A percentile compares a stretch with the other conserved stretches of the same genome.
Conservation (phyloP, 306 rosid genomes). For the Elaeagnus macrophylla region DNA sequence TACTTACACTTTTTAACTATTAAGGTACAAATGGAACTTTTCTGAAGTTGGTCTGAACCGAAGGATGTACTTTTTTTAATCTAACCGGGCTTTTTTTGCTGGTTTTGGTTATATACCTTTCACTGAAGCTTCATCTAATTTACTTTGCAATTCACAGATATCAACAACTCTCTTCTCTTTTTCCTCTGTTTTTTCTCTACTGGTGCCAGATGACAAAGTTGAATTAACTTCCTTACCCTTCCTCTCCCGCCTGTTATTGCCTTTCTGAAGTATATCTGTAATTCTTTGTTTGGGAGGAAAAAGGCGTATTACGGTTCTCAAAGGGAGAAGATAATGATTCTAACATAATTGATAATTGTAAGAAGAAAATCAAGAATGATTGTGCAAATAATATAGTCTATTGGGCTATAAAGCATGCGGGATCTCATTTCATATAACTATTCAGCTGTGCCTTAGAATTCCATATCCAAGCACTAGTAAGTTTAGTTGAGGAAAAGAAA, state of each 20-base stretch:
- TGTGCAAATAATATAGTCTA: not conserved
- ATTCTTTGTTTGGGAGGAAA: too few relatives aligned
- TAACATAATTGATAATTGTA: not conserved
- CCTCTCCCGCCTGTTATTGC: too few relatives aligned
- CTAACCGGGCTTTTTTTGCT: conserved; percentile 88
- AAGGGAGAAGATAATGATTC: not conserved
- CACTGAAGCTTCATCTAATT: not conserved
- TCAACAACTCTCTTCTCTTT: too few relatives aligned
- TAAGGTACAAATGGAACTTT: conserved; percentile 91
- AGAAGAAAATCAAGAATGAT: not conserved
- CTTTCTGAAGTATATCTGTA: too few relatives aligned
- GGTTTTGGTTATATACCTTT: conserved; percentile 63
- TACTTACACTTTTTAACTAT: conserved; percentile 11
- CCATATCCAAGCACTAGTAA: too few relatives aligned
- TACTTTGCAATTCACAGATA: not conserved
- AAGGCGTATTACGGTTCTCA: not conserved
- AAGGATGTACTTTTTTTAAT: conserved; percentile 74
- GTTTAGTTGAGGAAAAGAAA: too few relatives aligned
- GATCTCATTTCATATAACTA: not conserved
- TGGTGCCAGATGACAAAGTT: not conserved
- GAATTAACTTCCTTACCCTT: too few relatives aligned
- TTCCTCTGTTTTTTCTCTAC: not conserved
- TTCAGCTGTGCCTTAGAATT: too few relatives aligned
- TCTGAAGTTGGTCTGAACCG: conserved; percentile 66
- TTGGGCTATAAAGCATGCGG: not conserved